Evolutionary conservation across 2,329 filamentous ascomycete species (phyloP).

Genomic region (Phyllachora maydis): DNA sequence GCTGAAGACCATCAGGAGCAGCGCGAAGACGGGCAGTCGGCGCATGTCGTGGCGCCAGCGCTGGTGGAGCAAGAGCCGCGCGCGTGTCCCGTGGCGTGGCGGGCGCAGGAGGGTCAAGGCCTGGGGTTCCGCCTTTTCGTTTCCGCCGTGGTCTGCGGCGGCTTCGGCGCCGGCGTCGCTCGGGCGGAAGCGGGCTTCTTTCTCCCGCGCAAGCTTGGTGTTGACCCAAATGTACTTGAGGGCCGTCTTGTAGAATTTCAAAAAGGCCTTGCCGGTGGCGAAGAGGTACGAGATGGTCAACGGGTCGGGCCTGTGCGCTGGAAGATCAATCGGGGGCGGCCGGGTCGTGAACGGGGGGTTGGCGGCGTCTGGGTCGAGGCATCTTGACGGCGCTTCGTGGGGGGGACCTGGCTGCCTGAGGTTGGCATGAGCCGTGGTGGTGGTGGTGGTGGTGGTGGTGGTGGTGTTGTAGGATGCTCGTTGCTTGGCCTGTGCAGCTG

Average conservation of each 20-base stretch:
- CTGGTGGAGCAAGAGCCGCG: constrained; percentile 48
- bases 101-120: constrained; percentile 13
- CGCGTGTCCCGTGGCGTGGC: too few species aligned
- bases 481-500: too few species aligned
- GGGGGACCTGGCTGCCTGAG: background rate
- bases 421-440: too few species aligned
- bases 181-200: constrained; percentile 18
- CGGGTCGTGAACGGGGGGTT: constrained; percentile 59
- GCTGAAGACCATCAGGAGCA: constrained; percentile 60
- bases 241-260: constrained; percentile 74
- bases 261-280: constrained; percentile 51
- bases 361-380: constrained; percentile 4
- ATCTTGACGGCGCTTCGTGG: too few species aligned
- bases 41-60: constrained; percentile 52
- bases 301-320: constrained; percentile 24
- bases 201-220: constrained; percentile 25
- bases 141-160: constrained; percentile 17
- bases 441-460: background rate
- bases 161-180: too few species aligned
- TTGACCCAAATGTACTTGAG: constrained; percentile 57
- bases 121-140: constrained; percentile 20
- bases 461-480: too few species aligned
- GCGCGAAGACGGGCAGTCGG: constrained; percentile 58
- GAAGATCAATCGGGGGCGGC: constrained; percentile 47
- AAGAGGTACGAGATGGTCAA: constrained; percentile 31